Evolutionary conservation across 768 basidiomycete genomes (phyloP).

Genomic region (Leccinum broughii): DNA sequence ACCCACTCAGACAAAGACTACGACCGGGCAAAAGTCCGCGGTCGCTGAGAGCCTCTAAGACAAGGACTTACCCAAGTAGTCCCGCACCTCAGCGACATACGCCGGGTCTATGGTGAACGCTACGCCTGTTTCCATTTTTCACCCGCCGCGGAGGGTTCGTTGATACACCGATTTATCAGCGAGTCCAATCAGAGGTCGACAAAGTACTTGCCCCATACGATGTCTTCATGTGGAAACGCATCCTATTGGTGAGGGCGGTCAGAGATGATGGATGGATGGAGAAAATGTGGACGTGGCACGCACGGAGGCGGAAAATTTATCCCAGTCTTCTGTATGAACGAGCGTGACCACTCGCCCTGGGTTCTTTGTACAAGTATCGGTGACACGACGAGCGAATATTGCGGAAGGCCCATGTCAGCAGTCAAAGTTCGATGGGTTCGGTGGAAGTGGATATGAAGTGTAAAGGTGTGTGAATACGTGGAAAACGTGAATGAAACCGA

Average conservation of each 20-base stretch:
- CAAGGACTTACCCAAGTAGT: conserved; percentile 69
- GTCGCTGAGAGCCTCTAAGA: neutral
- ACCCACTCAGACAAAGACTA: neutral
- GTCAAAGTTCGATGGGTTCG: neutral
- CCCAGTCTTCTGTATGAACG: conserved; percentile 88
- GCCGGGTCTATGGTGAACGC: conserved; percentile 85
- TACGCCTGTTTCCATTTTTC: conserved; percentile 51
- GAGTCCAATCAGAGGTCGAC: neutral
- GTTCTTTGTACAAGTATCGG: conserved; percentile 40
- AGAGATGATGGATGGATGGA: neutral
- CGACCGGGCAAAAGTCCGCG: neutral
- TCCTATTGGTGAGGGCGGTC: conserved; percentile 18
- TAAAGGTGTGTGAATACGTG: neutral
- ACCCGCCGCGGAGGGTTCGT: neutral
- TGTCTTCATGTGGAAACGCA: conserved; percentile 34
- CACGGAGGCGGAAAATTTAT: conserved; percentile 66
- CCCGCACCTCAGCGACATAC: conserved; percentile 73
- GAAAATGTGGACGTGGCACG: conserved; percentile 16
- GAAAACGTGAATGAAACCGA: neutral
- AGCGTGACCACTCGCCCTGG: conserved; percentile 92
- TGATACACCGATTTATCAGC: neutral
- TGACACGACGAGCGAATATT: neutral
- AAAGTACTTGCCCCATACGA: conserved; percentile 62
- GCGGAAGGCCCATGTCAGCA: neutral
- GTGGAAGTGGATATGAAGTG: neutral